Conservation (phyloP, 441 rosid genomes). For the Gossypium gossypioides region DNA sequence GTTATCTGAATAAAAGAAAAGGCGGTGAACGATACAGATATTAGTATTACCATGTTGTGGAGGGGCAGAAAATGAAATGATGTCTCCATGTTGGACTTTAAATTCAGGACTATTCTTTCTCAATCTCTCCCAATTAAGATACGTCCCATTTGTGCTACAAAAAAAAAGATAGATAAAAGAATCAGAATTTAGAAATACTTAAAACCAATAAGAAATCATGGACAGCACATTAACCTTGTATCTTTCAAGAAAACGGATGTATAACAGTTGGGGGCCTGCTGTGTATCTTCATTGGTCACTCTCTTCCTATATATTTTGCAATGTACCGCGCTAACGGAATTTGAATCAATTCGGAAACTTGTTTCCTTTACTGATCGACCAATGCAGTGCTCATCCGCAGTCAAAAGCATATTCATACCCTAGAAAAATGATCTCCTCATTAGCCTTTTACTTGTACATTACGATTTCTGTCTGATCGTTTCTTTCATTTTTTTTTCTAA, state of each 20-base stretch:
- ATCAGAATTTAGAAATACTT: neutral
- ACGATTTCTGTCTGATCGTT: neutral
- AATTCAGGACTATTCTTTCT: constrained; percentile 50
- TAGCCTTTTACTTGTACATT: neutral
- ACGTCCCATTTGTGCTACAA: constrained; percentile 78
- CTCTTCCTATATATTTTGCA: constrained; percentile 60
- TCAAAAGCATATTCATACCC: constrained; percentile 78
- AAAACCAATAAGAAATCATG: neutral
- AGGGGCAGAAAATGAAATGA: constrained; percentile 66
- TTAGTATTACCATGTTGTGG: constrained; percentile 64
- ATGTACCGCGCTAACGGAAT: constrained; percentile 65
- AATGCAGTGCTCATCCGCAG: constrained; percentile 54
- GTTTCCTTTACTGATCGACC: constrained; percentile 61
- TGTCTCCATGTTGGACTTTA: constrained; percentile 71
- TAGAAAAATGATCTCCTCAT: constrained; percentile 18
- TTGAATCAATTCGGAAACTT: constrained; percentile 57
- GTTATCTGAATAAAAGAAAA: neutral
- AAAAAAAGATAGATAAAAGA: neutral
- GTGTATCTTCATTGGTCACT: constrained; percentile 20
- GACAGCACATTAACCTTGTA: constrained; percentile 44
- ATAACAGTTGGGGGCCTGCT: constrained; percentile 16
- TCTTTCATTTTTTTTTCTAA: neutral
- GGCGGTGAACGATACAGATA: neutral
- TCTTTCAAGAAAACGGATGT: constrained; percentile 59
- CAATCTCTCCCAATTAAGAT: constrained; percentile 69